Evolutionary conservation across 2,329 filamentous ascomycete genomes (phyloP).

Genomic region (Leptographium radiaticola): DNA sequence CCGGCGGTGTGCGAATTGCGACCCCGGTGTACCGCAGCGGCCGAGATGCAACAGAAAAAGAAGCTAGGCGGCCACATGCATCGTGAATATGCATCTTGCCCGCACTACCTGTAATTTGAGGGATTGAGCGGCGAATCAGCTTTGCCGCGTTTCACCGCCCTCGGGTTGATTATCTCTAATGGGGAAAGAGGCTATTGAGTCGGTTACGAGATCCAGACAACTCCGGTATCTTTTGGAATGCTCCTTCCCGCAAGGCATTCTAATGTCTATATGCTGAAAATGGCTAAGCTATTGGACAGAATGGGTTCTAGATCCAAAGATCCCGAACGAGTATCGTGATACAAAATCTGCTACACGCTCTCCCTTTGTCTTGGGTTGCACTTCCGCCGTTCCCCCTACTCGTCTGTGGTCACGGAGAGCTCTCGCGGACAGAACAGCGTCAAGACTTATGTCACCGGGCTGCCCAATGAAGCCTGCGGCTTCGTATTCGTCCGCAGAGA

Average conservation of each 20-base stretch:
- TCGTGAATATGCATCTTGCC: neutral
- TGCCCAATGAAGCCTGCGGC: neutral
- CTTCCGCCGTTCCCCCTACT: neutral
- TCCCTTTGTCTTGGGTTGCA: neutral
- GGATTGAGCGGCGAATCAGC: neutral
- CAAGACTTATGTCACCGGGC: neutral
- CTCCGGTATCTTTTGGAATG: neutral
- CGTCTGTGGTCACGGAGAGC: neutral
- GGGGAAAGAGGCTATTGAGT: neutral
- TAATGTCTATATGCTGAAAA: neutral
- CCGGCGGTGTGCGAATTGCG: too few relatives aligned
- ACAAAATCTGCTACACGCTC: neutral
- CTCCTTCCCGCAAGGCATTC: neutral
- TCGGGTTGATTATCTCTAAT: neutral
- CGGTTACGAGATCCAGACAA: neutral
- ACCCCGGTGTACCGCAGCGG: too few relatives aligned
- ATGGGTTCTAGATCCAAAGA: neutral
- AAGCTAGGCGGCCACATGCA: neutral
- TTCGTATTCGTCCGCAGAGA: neutral
- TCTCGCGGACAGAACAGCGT: neutral
- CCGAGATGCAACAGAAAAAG: neutral
- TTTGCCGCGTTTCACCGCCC: neutral
- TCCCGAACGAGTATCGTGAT: neutral
- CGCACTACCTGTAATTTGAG: neutral
- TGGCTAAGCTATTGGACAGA: neutral